A percentile compares a stretch with the other conserved stretches of the same genome.
These are phyloP conservation scores for Jacaranda mimosifolia DNA, from an alignment of 257 asterid genomes.

Conservation along the genomic window DNA sequence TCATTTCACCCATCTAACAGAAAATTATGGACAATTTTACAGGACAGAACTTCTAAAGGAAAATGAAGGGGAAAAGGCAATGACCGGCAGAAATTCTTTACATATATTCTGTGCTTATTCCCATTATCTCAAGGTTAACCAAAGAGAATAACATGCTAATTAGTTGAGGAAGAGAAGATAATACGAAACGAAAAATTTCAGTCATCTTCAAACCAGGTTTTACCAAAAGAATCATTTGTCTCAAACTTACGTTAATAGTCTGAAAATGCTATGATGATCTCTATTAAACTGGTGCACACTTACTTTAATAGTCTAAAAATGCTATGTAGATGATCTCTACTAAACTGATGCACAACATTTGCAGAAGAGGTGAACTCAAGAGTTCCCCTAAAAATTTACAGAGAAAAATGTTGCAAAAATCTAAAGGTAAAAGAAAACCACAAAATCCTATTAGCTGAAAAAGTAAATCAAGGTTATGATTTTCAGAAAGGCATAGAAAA, in stretches of 20 bases:
- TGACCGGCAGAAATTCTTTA: slow-evolving; percentile 4
- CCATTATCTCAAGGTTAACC: slow-evolving; percentile 2
- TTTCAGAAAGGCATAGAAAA: background rate
- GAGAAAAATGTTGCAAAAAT: background rate
- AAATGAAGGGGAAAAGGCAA: slow-evolving; percentile 4
- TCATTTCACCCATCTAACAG: background rate
- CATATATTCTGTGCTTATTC: slow-evolving; percentile 19
- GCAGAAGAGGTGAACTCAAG: background rate
- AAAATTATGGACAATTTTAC: background rate
- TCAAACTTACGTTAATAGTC: background rate
- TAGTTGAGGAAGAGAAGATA: background rate
- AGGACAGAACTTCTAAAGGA: background rate
- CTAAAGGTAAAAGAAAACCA: background rate
- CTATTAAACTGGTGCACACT: too few relatives aligned
- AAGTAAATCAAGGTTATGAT: background rate
- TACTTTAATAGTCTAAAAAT: background rate
- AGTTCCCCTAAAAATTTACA: background rate
- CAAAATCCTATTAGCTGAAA: background rate
- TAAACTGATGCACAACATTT: background rate
- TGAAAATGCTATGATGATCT: background rate
- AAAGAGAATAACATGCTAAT: background rate
- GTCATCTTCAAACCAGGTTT: background rate
- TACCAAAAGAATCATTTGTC: background rate
- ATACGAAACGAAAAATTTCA: background rate
- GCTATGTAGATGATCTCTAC: background rate